Percentiles rank a stretch among this genome's conserved stretches.
Conservation (phyloP, 2,329 filamentous ascomycete genomes). For the Leptosphaerulina australis region DNA sequence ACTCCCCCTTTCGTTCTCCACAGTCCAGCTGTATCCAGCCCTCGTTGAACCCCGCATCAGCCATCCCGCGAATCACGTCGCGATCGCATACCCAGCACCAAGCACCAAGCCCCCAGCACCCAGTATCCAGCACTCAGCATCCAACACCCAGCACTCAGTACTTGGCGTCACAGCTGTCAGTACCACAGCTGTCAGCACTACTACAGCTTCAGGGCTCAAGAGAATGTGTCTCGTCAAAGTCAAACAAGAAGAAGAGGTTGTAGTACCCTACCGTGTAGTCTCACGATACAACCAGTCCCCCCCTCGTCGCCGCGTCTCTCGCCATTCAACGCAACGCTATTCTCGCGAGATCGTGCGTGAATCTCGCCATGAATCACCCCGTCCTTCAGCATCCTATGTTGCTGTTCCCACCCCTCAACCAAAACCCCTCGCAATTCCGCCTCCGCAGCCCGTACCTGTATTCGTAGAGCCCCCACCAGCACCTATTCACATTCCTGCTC, state of each 20-base stretch:
- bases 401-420: slow-evolving; percentile 37
- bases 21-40: slow-evolving; percentile 16
- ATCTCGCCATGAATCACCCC: slow-evolving; percentile 23
- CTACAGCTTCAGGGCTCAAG: background rate
- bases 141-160: too few species aligned
- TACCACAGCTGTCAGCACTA: background rate
- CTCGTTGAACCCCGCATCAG: slow-evolving; percentile 32
- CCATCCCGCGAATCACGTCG: slow-evolving; percentile 40
- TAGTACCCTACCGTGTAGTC: slow-evolving; percentile 49
- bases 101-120: too few species aligned
- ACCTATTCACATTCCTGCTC: slow-evolving; percentile 26
- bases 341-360: slow-evolving; percentile 44
- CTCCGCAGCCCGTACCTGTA: slow-evolving; percentile 50
- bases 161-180: too few species aligned
- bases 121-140: too few species aligned
- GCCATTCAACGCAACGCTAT: slow-evolving; percentile 34
- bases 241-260: slow-evolving; percentile 53
- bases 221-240: slow-evolving; percentile 57
- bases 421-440: slow-evolving; percentile 43
- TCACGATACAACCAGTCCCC: slow-evolving; percentile 36
- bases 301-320: slow-evolving; percentile 36
- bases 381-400: slow-evolving; percentile 40
- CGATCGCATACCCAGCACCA: slow-evolving; percentile 34
- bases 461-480: slow-evolving; percentile 47
- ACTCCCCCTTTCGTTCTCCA: slow-evolving; percentile 3